Evolutionary conservation across 805 yeast genomes (phyloP), one percentile per base, ranked within the genome.

Genomic region (Wickerhamomyces hampshirensis): DNA sequence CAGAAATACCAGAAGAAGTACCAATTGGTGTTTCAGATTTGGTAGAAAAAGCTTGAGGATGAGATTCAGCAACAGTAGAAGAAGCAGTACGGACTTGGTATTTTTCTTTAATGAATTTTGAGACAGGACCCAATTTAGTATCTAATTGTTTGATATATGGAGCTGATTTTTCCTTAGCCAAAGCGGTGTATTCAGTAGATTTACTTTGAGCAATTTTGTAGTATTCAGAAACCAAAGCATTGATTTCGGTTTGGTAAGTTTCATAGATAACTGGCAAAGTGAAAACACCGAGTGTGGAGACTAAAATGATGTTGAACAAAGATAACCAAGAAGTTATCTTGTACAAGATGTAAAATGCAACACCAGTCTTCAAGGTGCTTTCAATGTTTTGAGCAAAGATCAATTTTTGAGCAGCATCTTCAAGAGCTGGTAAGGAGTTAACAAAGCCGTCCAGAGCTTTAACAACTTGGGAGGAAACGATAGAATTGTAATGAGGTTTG

Each of bases 291-390:
- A 84, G 60, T 33, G 80, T 77, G 30, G 76, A 59, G 33, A 74
- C 57, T 48, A 82, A 68, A 21, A 78, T 52, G 49, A 88, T 62
- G 19, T 82, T 68, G 75, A 81, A 83, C 39, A 89, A 60, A 17
- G 94, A 75, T 59, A 88, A 67, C 74, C 80, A 69, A 23, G 85
- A 77, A 46, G 94, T 83, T 52, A 88, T 63, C 61, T 79, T 75
- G 71, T 77, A 84, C 44, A 78, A 63, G 34, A 79, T 55, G 62
- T 73, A 85, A n/a, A 80, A 65, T 26, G 65, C 54, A 53, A 79
- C 77, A 37, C 86, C 89, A 35, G 85, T 77, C 63, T 76, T 80
- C 55, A 80, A 73, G 33, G 96, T 83, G 44, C 73, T 58, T 64
- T 79, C 82, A 53, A 86, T 69, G 61, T 84, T 80, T 44, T 73